Conservation (phyloP, 192 early-diverging fungal species). For the Coemansia sp. region DNA sequence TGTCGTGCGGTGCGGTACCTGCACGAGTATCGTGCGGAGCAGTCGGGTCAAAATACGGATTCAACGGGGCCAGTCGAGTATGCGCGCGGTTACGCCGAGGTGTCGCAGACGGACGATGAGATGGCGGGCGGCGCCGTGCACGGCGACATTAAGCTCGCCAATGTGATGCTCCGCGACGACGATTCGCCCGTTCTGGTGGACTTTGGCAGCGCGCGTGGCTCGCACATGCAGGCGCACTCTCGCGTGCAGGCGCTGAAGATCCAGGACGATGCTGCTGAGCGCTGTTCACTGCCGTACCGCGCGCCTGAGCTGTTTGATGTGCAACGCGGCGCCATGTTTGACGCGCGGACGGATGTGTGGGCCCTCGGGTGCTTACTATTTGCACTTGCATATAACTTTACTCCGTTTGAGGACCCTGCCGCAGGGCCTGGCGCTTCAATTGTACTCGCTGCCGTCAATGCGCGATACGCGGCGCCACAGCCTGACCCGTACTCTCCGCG, state of each 20-base stretch:
- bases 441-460: conserved; percentile 69
- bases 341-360: conserved; percentile 79
- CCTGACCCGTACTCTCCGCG: conserved; percentile 54
- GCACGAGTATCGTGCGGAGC: conserved; percentile 47
- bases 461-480: conserved; percentile 56
- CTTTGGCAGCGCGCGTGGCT: conserved; percentile 66
- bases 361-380: conserved; percentile 71
- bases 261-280: conserved; percentile 70
- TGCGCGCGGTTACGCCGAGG: not conserved
- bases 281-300: conserved; percentile 72
- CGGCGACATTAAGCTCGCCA: conserved; percentile 76
- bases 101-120: not conserved
- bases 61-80: no score
- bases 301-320: conserved; percentile 83
- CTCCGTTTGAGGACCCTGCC: conserved; percentile 68
- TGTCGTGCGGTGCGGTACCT: conserved; percentile 60
- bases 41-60: not conserved
- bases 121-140: conserved; percentile 44
- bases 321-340: conserved; percentile 56
- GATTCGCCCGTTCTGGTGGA: conserved; percentile 75
- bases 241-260: conserved; percentile 62
- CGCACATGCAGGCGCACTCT: conserved; percentile 56
- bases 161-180: conserved; percentile 68
- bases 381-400: conserved; percentile 66
- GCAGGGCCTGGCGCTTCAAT: conserved; percentile 69